A percentile compares a stretch with the other conserved stretches of the same genome.
Conservation (phyloP, 148 eudicot genomes). For the Dysphania ambrosioides region DNA sequence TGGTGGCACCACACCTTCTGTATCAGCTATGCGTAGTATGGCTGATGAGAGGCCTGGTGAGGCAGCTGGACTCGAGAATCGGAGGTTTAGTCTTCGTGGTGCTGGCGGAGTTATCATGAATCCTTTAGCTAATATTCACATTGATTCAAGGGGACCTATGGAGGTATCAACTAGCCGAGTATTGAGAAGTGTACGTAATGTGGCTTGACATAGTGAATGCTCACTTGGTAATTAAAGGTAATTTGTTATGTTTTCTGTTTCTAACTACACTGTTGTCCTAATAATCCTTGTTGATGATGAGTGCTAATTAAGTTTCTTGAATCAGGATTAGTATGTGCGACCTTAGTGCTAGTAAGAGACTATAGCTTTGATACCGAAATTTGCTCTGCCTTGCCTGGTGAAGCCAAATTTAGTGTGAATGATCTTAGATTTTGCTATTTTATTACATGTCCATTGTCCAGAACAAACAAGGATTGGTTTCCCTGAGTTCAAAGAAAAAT, state of each 20-base stretch:
- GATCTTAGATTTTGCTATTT: not conserved
- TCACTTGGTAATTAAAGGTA: slow-evolving; percentile 21
- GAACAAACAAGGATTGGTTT: not conserved
- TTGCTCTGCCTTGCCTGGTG: too few species aligned
- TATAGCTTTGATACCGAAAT: too few species aligned
- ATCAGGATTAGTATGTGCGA: not conserved
- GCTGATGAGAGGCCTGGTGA: slow-evolving; percentile 29
- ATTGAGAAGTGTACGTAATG: slow-evolving; percentile 26
- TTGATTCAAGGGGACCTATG: slow-evolving; percentile 34
- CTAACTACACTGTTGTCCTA: not conserved
- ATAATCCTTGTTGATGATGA: not conserved
- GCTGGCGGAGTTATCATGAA: slow-evolving; percentile 59
- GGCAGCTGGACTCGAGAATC: slow-evolving; percentile 35
- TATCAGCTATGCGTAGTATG: slow-evolving; percentile 24
- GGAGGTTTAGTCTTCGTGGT: slow-evolving; percentile 43
- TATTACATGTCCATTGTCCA: not conserved
- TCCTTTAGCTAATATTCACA: slow-evolving; percentile 69
- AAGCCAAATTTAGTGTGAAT: not conserved
- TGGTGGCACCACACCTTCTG: slow-evolving; percentile 32
- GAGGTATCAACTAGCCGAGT: slow-evolving; percentile 39
- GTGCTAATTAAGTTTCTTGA: not conserved
- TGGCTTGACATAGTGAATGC: slow-evolving; percentile 27
- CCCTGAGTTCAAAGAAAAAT: not conserved
- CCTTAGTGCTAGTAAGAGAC: not conserved
- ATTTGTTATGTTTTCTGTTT: not conserved